A percentile compares a stretch with the other conserved stretches of the same genome.
Conservation (phyloP, 1,139 yeast genomes). For the Zygoascus hellenicus region DNA sequence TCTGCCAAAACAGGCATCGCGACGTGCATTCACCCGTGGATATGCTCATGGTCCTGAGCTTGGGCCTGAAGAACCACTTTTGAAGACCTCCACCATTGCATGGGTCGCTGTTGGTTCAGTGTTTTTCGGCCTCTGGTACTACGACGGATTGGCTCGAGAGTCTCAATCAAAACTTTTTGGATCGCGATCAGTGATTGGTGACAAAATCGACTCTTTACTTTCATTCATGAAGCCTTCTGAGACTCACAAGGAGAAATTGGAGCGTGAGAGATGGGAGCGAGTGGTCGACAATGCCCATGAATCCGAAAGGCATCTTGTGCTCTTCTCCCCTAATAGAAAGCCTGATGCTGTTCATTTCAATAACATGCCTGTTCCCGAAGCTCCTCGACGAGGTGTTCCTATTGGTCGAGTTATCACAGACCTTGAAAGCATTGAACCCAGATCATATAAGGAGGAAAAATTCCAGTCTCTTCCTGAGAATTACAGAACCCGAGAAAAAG, state of each 20-base stretch:
- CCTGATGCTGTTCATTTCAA: slow-evolving; percentile 16
- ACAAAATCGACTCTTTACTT: slow-evolving; percentile 23
- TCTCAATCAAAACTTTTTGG: slow-evolving; percentile 14
- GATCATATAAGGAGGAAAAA: slow-evolving; percentile 6
- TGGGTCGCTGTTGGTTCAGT: slow-evolving; percentile 21
- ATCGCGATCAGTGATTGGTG: slow-evolving; percentile 26
- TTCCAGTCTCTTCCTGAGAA: slow-evolving; percentile 7
- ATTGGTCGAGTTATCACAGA: slow-evolving; percentile 24
- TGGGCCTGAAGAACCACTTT: slow-evolving; percentile 11
- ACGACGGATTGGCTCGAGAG: slow-evolving; percentile 18
- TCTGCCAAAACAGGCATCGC: slow-evolving; percentile 3
- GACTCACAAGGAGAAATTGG: slow-evolving; percentile 11
- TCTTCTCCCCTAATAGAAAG: slow-evolving; percentile 7
- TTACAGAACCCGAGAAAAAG: slow-evolving; percentile 7
- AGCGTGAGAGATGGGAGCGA: slow-evolving; percentile 9
- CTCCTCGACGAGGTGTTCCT: slow-evolving; percentile 23
- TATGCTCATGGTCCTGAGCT: slow-evolving; percentile 10
- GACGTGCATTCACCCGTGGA: slow-evolving; percentile 3
- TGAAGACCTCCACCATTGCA: slow-evolving; percentile 20
- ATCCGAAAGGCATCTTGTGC: slow-evolving; percentile 15
- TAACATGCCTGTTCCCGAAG: slow-evolving; percentile 25
- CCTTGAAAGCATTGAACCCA: slow-evolving; percentile 19
- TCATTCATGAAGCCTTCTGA: slow-evolving; percentile 16
- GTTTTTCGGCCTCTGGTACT: slow-evolving; percentile 24
- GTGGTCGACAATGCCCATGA: slow-evolving; percentile 17